phyloP scores from a whole-genome alignment of 2,329 filamentous ascomycete species.

The Ceratocystis lukuohia region DNA sequence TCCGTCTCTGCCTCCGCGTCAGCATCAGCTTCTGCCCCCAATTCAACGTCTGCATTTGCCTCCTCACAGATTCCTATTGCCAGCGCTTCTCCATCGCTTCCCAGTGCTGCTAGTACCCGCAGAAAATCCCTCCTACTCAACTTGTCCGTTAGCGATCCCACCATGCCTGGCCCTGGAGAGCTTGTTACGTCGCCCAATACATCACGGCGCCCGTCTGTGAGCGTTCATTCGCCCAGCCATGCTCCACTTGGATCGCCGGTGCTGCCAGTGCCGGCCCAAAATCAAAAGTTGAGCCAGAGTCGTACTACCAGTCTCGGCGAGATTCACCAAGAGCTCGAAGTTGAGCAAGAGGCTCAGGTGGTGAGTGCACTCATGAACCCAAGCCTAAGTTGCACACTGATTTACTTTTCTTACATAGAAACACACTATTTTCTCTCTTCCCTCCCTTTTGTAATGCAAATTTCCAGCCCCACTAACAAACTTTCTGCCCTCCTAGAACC shows the following conservation, averaged over 20 bases:
- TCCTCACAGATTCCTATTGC: background rate
- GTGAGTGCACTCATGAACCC: constrained; percentile 31
- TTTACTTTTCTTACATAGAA: too few species aligned
- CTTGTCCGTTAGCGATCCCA: constrained; percentile 58
- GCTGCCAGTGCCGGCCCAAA: constrained; percentile 27
- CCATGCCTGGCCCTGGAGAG: constrained; percentile 54
- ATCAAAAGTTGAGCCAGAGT: constrained; percentile 43
- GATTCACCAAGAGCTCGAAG: constrained; percentile 65
- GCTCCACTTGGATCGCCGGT: background rate
- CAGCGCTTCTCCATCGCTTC: background rate
- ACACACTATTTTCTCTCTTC: too few species aligned
- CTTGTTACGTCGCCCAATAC: constrained; percentile 36
- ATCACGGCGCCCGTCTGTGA: constrained; percentile 21
- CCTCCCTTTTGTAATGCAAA: background rate
- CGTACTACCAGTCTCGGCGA: constrained; percentile 60
- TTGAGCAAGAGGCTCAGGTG: constrained; percentile 66
- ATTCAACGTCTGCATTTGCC: constrained; percentile 20
- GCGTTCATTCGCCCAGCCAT: constrained; percentile 4
- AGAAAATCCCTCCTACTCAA: constrained; percentile 59
- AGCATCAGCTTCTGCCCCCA: background rate
- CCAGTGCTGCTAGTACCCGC: constrained; percentile 30
- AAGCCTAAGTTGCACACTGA: background rate
- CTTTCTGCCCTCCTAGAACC: constrained; percentile 39
- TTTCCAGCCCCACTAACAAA: background rate
- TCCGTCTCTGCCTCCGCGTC: background rate